Conservation (phyloP, 768 basidiomycete genomes). For the Tephrocybe rancida region DNA sequence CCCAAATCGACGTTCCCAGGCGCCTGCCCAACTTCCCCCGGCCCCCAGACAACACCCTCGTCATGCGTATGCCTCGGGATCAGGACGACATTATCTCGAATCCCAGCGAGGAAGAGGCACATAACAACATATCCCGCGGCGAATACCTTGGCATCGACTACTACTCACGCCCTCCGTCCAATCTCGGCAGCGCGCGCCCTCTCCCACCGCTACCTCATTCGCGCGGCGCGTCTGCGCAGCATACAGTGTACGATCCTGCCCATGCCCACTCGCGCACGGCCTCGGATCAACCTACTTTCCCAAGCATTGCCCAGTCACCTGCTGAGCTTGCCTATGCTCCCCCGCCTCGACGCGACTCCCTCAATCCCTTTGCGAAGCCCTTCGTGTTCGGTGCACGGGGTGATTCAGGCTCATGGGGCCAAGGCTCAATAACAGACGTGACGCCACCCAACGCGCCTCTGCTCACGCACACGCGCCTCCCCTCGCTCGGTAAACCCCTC, state of each 20-base stretch:
- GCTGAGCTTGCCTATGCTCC: conserved; percentile 19
- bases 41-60: conserved; percentile 59
- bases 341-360: conserved; percentile 36
- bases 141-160: conserved; percentile 52
- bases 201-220: conserved; percentile 68
- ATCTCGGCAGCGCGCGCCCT: conserved; percentile 47
- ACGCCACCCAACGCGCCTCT: conserved; percentile 37
- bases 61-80: conserved; percentile 38
- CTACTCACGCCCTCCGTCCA: conserved; percentile 47
- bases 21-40: conserved; percentile 80
- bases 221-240: conserved; percentile 60
- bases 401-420: conserved; percentile 30
- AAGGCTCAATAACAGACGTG: conserved; percentile 33
- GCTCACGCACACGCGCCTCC: conserved; percentile 42
- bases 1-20: conserved; percentile 64
- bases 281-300: conserved; percentile 34
- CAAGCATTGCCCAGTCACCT: conserved; percentile 23
- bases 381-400: conserved; percentile 71
- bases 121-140: conserved; percentile 27
- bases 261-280: conserved; percentile 65
- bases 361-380: conserved; percentile 84
- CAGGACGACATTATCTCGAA: conserved; percentile 78
- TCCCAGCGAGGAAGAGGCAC: conserved; percentile 74
- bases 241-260: conserved; percentile 62
- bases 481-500: conserved; percentile 66